A percentile compares a stretch with the other conserved stretches of the same genome.
Evolutionary conservation across 2,329 filamentous ascomycete genomes (phyloP).

Genomic region (Dothidotthia symphoricarpi): DNA sequence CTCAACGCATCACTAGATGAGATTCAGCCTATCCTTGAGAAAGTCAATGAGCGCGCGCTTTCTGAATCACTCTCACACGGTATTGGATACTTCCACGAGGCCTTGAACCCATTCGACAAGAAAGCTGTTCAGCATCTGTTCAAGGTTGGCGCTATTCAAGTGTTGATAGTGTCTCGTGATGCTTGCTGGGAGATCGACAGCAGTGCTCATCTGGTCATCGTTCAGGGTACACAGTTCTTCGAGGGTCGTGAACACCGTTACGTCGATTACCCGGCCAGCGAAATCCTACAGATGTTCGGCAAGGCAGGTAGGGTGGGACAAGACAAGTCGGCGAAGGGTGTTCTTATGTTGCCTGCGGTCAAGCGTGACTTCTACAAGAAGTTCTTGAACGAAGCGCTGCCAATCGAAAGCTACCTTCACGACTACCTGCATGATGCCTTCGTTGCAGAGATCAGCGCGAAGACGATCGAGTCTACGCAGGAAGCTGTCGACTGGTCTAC

Average conservation of each 20-base stretch:
- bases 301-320: slow-evolving; percentile 77
- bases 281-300: slow-evolving; percentile 97
- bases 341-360: slow-evolving; percentile 93
- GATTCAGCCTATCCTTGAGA: slow-evolving; percentile 75
- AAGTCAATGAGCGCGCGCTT: slow-evolving; percentile 80
- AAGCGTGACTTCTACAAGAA: slow-evolving; percentile 99
- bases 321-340: slow-evolving; percentile 80
- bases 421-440: slow-evolving; percentile 93
- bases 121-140: slow-evolving; percentile 92
- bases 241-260: slow-evolving; percentile 96
- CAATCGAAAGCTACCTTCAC: slow-evolving; percentile 91
- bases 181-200: slow-evolving; percentile 94
- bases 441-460: slow-evolving; percentile 93
- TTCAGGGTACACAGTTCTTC: slow-evolving; percentile 98
- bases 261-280: slow-evolving; percentile 90
- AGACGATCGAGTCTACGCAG: slow-evolving; percentile 91
- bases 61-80: slow-evolving; percentile 89
- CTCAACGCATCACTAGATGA: slow-evolving; percentile 80
- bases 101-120: slow-evolving; percentile 82
- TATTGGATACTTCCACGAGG: slow-evolving; percentile 96
- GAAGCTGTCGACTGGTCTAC: slow-evolving; percentile 98
- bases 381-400: slow-evolving; percentile 92
- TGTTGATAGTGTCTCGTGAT: slow-evolving; percentile 78
- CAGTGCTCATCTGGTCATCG: slow-evolving; percentile 83
- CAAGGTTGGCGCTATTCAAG: slow-evolving; percentile 82